Conservation (phyloP, 176 grass and related monocot genomes). For the Musa beccarii region DNA sequence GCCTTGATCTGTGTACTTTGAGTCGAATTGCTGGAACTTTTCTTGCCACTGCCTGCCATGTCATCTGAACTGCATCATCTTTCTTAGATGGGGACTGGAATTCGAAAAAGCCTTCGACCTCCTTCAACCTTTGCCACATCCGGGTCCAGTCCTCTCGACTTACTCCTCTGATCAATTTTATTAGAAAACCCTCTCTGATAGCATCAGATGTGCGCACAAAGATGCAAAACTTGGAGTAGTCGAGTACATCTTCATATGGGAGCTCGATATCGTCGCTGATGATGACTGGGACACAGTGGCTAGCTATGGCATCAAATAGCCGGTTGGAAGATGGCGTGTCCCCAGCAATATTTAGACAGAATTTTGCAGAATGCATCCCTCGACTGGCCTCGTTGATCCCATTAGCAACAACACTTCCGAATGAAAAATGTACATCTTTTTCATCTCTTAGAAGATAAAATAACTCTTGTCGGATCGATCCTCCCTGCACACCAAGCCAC, state of each 20-base stretch:
- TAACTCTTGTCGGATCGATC: neutral
- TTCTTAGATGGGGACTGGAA: constrained; percentile 9
- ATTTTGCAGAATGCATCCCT: constrained; percentile 14
- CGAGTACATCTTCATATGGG: constrained; percentile 7
- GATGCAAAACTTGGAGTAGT: constrained; percentile 13
- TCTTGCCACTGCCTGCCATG: constrained; percentile 16
- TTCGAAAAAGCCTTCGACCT: neutral
- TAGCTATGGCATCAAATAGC: constrained; percentile 12
- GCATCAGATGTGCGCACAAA: constrained; percentile 12
- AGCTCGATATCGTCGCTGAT: constrained; percentile 14
- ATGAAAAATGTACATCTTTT: constrained; percentile 19
- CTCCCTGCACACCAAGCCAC: constrained; percentile 13
- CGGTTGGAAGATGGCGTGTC: constrained; percentile 14
- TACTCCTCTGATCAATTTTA: constrained; percentile 3
- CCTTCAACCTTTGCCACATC: constrained; percentile 14
- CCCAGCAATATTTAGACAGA: constrained; percentile 9
- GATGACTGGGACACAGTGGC: constrained; percentile 12
- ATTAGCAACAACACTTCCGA: constrained; percentile 1
- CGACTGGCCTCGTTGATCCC: neutral
- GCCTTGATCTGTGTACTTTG: neutral
- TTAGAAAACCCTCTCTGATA: constrained; percentile 3
- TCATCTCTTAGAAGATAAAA: constrained; percentile 15
- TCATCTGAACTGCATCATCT: constrained; percentile 18
- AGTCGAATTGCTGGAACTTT: neutral
- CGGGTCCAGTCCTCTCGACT: constrained; percentile 2